Percentiles rank a stretch among this genome's conserved stretches.
Conservation (phyloP, 441 rosid species). For the Euphorbia corollata region DNA sequence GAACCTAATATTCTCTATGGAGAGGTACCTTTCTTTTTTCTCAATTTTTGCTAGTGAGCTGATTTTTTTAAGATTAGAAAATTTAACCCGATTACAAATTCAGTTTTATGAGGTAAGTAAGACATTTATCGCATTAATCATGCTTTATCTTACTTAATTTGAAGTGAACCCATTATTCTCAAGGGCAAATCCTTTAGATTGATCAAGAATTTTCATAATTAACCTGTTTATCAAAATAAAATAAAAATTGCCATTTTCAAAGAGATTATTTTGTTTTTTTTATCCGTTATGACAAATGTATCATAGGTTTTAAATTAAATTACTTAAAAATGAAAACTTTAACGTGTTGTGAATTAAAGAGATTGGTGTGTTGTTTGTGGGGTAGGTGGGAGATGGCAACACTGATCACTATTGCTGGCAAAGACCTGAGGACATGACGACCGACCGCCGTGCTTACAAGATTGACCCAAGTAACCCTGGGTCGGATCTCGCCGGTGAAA, state of each 20-base stretch:
- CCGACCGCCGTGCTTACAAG: constrained; percentile 69
- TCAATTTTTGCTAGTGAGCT: background rate
- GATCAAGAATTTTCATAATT: background rate
- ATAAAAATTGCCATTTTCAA: constrained; percentile 13
- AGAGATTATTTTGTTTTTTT: background rate
- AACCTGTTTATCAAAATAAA: background rate
- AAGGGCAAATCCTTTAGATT: background rate
- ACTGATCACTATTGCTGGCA: constrained; percentile 94
- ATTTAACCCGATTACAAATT: no score
- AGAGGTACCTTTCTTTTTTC: constrained; percentile 37
- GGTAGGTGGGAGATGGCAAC: constrained; percentile 84
- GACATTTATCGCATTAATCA: no score
- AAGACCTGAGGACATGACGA: constrained; percentile 94
- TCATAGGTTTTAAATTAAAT: background rate
- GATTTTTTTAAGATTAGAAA: no score
- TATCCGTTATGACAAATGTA: background rate
- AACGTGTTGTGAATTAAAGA: background rate
- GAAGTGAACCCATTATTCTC: background rate
- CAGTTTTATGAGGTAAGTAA: no score
- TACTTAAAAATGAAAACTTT: background rate
- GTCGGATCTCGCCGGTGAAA: constrained; percentile 89
- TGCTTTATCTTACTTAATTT: background rate
- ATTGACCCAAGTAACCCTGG: constrained; percentile 82
- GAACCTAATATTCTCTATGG: constrained; percentile 72
- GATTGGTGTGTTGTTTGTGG: background rate